Evolutionary conservation across 306 rosid genomes (phyloP), one percentile per base, ranked within the genome.

Genomic region (Quercus dentata): DNA sequence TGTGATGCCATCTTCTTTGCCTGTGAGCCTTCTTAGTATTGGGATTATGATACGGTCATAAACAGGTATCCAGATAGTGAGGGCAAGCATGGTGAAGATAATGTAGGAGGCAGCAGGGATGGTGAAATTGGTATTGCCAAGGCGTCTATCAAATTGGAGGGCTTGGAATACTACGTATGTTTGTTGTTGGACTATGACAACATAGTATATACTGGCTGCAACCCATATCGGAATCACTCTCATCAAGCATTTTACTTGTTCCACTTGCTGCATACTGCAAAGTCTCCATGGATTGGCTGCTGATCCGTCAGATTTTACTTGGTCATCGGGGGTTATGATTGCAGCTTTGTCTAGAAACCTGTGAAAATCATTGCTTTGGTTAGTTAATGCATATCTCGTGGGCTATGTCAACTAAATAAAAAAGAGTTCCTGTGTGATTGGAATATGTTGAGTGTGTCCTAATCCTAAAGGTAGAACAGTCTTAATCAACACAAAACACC

Each of bases 271-370:
- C 46, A 85, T 64, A 68, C 88, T 83, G 86, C 92, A 91, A 17
- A 92, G 94, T n/a, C 76, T 84, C 99, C 99, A 94, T 5, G 94
- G 97, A 62, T 92, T 81, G 51, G 77, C 68, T 25, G 94, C 82
- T 57, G 97, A 91, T 59, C 97, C 97, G 80, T 94, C 97, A 7
- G 75, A 78, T 14, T 85, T 86, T 84, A 83, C 58, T 74, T 83
- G 27, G 78, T 91, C 97, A 23, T 81, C 65, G 51, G 89, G 76
- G 1, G 82, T 86, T 74, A 86, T 2, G 10, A 92, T 86, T 51
- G 99, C 99, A 3, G 97, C 97, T 88, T 91, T 94, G 80, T 94
- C 92, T 71, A 94, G 82, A 61, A 55, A 76, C 80, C 97, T 92
- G 81, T 63, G 58, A n/a, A 78, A 54, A 35, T 13, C 63, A 55